These are phyloP conservation scores for Neurospora crassa DNA, from an alignment of 2,329 filamentous ascomycete species.

Conservation along the genomic window DNA sequence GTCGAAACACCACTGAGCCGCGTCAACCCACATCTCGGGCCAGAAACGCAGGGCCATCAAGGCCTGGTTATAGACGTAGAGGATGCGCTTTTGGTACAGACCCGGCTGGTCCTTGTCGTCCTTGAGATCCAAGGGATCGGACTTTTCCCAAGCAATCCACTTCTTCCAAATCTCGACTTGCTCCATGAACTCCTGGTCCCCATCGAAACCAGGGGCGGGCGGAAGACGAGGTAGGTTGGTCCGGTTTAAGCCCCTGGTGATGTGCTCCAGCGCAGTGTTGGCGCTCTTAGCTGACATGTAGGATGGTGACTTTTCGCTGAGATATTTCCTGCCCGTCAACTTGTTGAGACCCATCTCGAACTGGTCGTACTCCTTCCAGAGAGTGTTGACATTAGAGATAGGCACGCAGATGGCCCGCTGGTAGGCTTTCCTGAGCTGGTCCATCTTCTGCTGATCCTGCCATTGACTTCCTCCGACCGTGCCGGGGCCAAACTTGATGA, in stretches of 20 bases:
- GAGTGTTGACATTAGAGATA: constrained; percentile 66
- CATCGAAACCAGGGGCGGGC: constrained; percentile 76
- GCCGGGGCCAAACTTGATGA: constrained; percentile 81
- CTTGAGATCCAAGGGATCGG: constrained; percentile 79
- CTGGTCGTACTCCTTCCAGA: constrained; percentile 97
- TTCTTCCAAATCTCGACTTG: constrained; percentile 86
- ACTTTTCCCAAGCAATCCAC: constrained; percentile 94
- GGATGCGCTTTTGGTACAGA: constrained; percentile 65
- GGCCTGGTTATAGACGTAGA: constrained; percentile 90
- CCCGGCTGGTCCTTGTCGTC: constrained; percentile 72
- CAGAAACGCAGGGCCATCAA: constrained; percentile 90
- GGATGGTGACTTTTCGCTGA: constrained; percentile 82
- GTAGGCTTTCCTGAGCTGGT: constrained; percentile 82
- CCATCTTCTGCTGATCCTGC: constrained; percentile 99
- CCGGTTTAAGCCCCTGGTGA: constrained; percentile 66
- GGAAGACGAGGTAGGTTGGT: constrained; percentile 73
- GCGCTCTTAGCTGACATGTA: constrained; percentile 96
- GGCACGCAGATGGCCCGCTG: constrained; percentile 83
- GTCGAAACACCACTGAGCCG: constrained; percentile 82
- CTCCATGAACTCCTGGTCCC: constrained; percentile 70
- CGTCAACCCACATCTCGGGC: constrained; percentile 93
- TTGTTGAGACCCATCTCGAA: constrained; percentile 95
- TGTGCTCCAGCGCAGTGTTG: constrained; percentile 82
- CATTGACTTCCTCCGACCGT: constrained; percentile 75
- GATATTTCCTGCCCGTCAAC: constrained; percentile 82